Base-by-base conservation (phyloP, 345 rosid genomes). In the Citropsis articulata region DNA sequence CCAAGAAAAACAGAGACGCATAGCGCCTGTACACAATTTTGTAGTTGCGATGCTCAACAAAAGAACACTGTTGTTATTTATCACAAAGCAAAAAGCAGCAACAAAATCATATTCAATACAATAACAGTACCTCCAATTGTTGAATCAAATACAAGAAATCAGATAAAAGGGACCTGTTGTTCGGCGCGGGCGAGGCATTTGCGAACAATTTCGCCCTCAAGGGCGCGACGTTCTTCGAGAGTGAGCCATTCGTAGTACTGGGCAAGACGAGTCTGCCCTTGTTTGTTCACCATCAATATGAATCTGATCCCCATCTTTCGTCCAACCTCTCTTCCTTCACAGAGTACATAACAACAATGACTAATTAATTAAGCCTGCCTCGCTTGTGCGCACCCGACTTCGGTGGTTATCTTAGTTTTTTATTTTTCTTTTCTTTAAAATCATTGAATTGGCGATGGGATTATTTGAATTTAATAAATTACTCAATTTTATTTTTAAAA, bases 231-330 rank as follows among this genome's bases (percentile, higher is more conserved):
- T 83, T 97, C 99, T 75, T 94, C 99, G 57, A 94, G 97, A 60
- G 95, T 94, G 25, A 97, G 93, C 98, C 98, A 97, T 71, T 94
- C 99, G 82, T 97, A 97, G 87, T 97, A 94, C 76, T 94, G 99
- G 73, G 99, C 98, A 2, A 96, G 92, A 72, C 98, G 98, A 28
- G 99, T 92, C 84, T 96, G 99, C 9, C 99, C 98, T 87, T 96
- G 98, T 84, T 96, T 94, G 93, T 96, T 96, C 85, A 96, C 99
- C 99, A 94, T 96, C 81, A 96, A 74, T 85, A 96, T 87, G 88
- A 96, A 96, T 82, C 99, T 85, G 81, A 96, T 96, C 83, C 97
- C 97, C 99, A 94, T 96, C 71, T 72, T 48, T 18, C 25, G 62
- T 2, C 24, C 67, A n/a, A 4, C n/a, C 75, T 55, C 30, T 6